Evolutionary conservation across 202 grass and related monocot genomes (phyloP), one percentile per base, ranked within the genome.

Genomic region (Setaria italica): DNA sequence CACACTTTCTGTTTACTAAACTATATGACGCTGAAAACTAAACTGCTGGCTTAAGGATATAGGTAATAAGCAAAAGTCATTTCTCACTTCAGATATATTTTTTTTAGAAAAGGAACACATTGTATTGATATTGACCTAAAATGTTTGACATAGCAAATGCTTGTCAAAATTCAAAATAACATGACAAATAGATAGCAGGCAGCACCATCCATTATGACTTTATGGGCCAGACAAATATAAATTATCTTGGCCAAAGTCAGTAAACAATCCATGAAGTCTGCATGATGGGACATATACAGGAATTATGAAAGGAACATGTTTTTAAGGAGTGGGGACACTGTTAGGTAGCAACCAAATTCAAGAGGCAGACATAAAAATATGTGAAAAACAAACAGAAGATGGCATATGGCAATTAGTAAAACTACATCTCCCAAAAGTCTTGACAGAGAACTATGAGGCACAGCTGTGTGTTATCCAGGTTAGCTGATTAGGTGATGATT

Each of bases 191-290:
- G 32, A 74, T 80, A 67, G 19, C 51, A 69, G 51, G 25, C 50
- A n/a, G 2, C 33, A 21, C 58, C 41, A 39, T 70, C 69, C 53
- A 70, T 77, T 32, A 29, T 2, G 16, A 59, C 8, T 43, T 32
- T 76, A 47, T 49, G 16, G 68, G 15, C 45, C 33, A 82, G 58
- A 76, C 16, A 67, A 70, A 82, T 53, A 54, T 42, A 25, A 70
- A 62, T 53, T 62, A 41, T 47, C 12, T 87, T 32, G 55, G 53
- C 5, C 25, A 60, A 54, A 53, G 57, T 16, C 55, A 80, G 6
- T 39, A 73, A 13, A 32, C 15, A 43, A 46, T 69, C 9, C 62
- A 76, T 87, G 55, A 63, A 47, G 15, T 32, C 17, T 33, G 2
- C 42, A 16, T 29, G 6, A 25, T 14, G 7, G 12, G 5, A 16